phyloP scores from a whole-genome alignment of 2,329 filamentous ascomycete genomes.

The Coniochaeta ligniaria region DNA sequence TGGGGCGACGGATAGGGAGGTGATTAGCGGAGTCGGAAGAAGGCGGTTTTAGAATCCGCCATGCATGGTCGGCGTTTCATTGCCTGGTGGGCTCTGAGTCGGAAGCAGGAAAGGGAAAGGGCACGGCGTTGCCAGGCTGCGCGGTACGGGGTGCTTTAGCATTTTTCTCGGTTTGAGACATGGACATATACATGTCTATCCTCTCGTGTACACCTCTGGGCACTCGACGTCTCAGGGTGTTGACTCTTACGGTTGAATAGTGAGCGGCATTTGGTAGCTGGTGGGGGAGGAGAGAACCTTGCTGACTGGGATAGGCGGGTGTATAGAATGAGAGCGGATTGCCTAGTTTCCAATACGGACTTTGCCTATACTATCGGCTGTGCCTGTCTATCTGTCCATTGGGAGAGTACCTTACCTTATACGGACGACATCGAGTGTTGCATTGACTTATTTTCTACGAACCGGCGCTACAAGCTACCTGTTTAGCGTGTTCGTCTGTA shows the following conservation, averaged over 20 bases:
- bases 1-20: background rate
- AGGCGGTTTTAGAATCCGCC: background rate
- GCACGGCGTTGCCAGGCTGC: slow-evolving; percentile 5
- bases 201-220: background rate
- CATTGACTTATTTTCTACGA: no score
- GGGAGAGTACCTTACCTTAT: no score
- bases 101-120: slow-evolving; percentile 1
- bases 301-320: background rate
- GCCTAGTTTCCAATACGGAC: background rate
- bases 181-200: background rate
- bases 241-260: background rate
- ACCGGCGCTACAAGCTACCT: no score
- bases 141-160: background rate
- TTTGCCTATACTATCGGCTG: background rate
- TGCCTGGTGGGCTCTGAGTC: background rate
- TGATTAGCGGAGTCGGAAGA: background rate
- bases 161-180: background rate
- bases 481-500: no score
- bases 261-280: background rate
- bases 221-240: background rate
- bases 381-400: background rate
- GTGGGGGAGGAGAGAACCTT: background rate
- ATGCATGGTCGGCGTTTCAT: slow-evolving; percentile 12
- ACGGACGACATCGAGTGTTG: no score
- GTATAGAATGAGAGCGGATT: background rate